These are phyloP conservation scores for Globisporangium canariense DNA, from an alignment of 352 stramenopile species.

Conservation along the genomic window DNA sequence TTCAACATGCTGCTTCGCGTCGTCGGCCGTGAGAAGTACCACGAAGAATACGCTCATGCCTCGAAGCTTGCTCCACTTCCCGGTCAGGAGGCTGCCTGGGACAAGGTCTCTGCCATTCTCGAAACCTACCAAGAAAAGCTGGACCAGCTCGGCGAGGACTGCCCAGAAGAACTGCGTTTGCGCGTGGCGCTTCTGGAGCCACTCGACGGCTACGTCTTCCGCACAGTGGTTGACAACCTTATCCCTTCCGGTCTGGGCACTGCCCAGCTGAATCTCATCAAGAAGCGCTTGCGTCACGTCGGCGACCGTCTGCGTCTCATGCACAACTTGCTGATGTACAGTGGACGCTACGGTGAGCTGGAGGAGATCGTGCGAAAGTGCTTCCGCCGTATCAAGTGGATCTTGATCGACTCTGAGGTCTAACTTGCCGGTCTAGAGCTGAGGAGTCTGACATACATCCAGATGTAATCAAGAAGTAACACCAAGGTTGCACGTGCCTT, in stretches of 20 bases:
- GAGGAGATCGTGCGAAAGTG: slow-evolving; percentile 90
- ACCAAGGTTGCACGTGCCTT: not conserved
- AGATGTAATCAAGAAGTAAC: not conserved
- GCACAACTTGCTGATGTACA: slow-evolving; percentile 90
- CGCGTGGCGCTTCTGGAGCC: slow-evolving; percentile 64
- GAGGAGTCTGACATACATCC: not conserved
- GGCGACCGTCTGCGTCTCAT: slow-evolving; percentile 84
- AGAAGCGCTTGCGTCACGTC: slow-evolving; percentile 84
- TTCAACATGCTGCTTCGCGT: slow-evolving; percentile 88
- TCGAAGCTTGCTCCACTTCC: slow-evolving; percentile 56
- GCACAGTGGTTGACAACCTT: slow-evolving; percentile 84
- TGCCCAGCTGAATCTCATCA: slow-evolving; percentile 85
- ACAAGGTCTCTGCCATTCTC: slow-evolving; percentile 61
- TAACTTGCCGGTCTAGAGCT: slow-evolving; percentile 27
- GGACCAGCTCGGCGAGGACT: slow-evolving; percentile 59
- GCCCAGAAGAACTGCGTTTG: slow-evolving; percentile 61
- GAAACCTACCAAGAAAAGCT: slow-evolving; percentile 72
- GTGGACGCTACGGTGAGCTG: slow-evolving; percentile 72
- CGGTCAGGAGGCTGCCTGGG: slow-evolving; percentile 74
- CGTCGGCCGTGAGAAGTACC: slow-evolving; percentile 73
- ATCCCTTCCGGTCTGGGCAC: slow-evolving; percentile 77
- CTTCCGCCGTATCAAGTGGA: slow-evolving; percentile 91
- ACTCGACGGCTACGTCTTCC: slow-evolving; percentile 86
- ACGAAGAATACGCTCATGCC: slow-evolving; percentile 65
- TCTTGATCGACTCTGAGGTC: slow-evolving; percentile 88